Evolutionary conservation across 495 filamentous ascomycete genomes (phyloP).

Genomic region (Pseudomonodictys pantanalensis): DNA sequence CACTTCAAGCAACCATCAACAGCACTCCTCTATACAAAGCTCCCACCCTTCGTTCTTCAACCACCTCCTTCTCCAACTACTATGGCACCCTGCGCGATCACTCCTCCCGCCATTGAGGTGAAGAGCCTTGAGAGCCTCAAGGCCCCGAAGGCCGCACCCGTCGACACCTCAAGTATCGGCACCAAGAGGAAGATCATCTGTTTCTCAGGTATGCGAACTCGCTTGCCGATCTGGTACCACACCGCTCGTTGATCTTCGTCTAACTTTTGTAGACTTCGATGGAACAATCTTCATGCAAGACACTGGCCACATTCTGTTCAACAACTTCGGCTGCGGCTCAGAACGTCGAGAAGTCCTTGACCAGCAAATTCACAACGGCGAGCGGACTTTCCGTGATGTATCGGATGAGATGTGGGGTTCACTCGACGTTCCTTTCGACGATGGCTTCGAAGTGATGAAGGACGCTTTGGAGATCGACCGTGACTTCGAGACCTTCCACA

Average conservation of each 20-base stretch:
- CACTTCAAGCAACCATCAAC: too few species aligned
- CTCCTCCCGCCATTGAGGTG: constrained; percentile 24
- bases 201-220: constrained; percentile 48
- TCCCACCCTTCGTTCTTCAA: background rate
- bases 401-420: constrained; percentile 77
- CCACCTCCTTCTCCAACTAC: background rate
- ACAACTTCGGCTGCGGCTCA: constrained; percentile 62
- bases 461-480: constrained; percentile 62
- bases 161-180: constrained; percentile 22
- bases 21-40: background rate
- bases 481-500: constrained; percentile 63
- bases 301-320: constrained; percentile 71
- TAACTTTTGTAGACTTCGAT: constrained; percentile 65
- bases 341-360: constrained; percentile 58
- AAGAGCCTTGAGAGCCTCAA: constrained; percentile 16
- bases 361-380: constrained; percentile 63
- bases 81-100: constrained; percentile 27
- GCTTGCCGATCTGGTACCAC: constrained; percentile 9
- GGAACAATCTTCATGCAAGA: constrained; percentile 80
- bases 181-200: constrained; percentile 53
- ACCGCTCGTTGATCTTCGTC: background rate
- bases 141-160: constrained; percentile 4
- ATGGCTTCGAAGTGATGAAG: constrained; percentile 70
- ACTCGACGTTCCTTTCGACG: constrained; percentile 66
- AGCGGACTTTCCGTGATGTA: constrained; percentile 68